A percentile compares a stretch with the other conserved stretches of the same genome.
Conservation (phyloP, 192 early-diverging fungal species). For the Coemansia sp. region DNA sequence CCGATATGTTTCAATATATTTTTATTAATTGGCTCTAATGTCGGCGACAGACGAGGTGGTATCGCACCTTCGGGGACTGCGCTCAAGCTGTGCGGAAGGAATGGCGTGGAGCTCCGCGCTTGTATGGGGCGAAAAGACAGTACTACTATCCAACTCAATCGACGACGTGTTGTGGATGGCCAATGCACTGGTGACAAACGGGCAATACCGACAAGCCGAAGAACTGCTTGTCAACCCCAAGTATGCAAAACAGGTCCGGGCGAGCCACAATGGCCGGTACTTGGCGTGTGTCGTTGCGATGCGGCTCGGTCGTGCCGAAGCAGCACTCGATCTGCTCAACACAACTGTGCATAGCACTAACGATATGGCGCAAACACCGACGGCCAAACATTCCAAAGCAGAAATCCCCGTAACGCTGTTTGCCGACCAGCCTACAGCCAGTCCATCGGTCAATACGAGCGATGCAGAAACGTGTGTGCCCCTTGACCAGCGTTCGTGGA, state of each 20-base stretch:
- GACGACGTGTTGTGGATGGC: constrained; percentile 49
- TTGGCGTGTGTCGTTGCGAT: constrained; percentile 48
- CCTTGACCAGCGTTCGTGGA: constrained; percentile 33
- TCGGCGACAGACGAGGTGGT: constrained; percentile 17
- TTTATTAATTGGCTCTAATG: background rate
- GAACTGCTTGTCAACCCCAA: constrained; percentile 36
- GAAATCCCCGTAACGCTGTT: background rate
- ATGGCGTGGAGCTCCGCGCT: constrained; percentile 52
- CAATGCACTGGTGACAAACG: constrained; percentile 51
- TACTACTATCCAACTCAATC: constrained; percentile 27
- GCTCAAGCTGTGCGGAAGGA: constrained; percentile 35
- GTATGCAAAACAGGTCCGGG: constrained; percentile 16
- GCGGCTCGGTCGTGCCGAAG: constrained; percentile 50
- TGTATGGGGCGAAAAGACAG: constrained; percentile 49
- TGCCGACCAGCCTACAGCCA: background rate
- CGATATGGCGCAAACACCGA: constrained; percentile 1
- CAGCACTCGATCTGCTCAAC: constrained; percentile 38
- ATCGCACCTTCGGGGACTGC: constrained; percentile 35
- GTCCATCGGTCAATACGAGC: background rate
- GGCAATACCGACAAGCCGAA: constrained; percentile 51
- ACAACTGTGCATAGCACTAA: background rate
- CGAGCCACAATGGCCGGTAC: constrained; percentile 32
- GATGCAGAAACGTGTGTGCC: background rate
- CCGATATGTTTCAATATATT: no score
- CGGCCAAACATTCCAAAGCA: background rate